A percentile compares a stretch with the other conserved stretches of the same genome.
Evolutionary conservation across 108 stramenopile species (phyloP).

Genomic region (Mediolabrus comicus): DNA sequence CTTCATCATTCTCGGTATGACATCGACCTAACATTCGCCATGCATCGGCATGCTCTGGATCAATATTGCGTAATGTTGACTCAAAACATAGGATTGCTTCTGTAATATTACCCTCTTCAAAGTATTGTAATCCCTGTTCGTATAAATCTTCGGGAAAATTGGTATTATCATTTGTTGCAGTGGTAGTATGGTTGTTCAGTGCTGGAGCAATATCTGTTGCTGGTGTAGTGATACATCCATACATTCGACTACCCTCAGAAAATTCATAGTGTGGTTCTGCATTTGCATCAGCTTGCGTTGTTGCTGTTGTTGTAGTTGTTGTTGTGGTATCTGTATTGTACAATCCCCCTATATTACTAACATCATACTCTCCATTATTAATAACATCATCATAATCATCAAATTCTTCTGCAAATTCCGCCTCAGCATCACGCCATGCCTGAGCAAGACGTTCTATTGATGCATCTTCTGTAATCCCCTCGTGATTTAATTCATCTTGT

Average conservation of each 20-base stretch:
- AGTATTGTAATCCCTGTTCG: slow-evolving; percentile 75
- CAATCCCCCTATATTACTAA: slow-evolving; percentile 17
- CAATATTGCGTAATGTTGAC: slow-evolving; percentile 72
- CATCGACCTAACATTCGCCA: slow-evolving; percentile 92
- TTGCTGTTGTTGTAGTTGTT: not conserved
- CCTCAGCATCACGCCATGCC: slow-evolving; percentile 82
- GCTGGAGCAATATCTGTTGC: slow-evolving; percentile 20
- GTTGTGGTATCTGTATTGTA: slow-evolving; percentile 7
- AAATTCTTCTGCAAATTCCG: slow-evolving; percentile 56
- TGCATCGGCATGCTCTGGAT: slow-evolving; percentile 75
- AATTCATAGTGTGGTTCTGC: slow-evolving; percentile 38
- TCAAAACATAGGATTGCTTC: slow-evolving; percentile 89
- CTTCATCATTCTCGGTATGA: slow-evolving; percentile 94
- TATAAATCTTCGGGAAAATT: slow-evolving; percentile 52
- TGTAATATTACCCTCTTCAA: slow-evolving; percentile 73
- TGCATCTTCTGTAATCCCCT: slow-evolving; percentile 45
- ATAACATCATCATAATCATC: slow-evolving; percentile 19
- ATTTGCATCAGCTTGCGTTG: not conserved
- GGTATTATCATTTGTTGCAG: not conserved
- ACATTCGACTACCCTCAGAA: slow-evolving; percentile 33
- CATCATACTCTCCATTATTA: slow-evolving; percentile 16
- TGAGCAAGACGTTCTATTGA: slow-evolving; percentile 73
- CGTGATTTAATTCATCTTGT: slow-evolving; percentile 19
- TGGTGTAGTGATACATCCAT: slow-evolving; percentile 20
- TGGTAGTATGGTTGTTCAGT: not conserved